phyloP scores from a whole-genome alignment of 441 rosid genomes.

The Dalechampia spathulata region DNA sequence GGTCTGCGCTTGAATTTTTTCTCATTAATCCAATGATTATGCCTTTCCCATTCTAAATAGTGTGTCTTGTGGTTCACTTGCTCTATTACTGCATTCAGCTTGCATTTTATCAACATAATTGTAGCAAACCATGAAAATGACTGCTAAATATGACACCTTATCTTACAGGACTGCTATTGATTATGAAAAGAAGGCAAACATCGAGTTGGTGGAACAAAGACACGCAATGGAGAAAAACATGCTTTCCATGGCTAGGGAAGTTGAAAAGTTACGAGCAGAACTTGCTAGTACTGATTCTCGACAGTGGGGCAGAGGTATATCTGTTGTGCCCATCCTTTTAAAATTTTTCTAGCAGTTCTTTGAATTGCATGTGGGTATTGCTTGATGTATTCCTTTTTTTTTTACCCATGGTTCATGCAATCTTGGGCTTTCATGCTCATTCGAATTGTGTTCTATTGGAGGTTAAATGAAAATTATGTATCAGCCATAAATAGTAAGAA shows the following conservation, averaged over 20 bases:
- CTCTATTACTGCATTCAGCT: not conserved
- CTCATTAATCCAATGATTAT: no score
- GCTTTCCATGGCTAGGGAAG: constrained; percentile 98
- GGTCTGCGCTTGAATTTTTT: constrained; percentile 37
- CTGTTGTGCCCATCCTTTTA: not conserved
- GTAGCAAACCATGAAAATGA: not conserved
- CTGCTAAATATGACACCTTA: constrained; percentile 3
- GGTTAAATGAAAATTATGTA: not conserved
- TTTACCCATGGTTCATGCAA: not conserved
- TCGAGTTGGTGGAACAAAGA: constrained; percentile 88
- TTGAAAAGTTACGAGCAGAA: constrained; percentile 90
- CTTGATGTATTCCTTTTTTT: not conserved
- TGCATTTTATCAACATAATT: not conserved
- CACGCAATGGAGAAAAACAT: constrained; percentile 89
- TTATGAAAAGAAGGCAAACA: constrained; percentile 88
- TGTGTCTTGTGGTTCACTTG: not conserved
- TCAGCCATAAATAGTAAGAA: not conserved
- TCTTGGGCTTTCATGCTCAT: no score
- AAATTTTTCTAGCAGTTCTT: constrained; percentile 5
- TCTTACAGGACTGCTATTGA: constrained; percentile 68
- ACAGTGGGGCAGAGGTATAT: constrained; percentile 67
- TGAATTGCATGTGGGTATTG: no score
- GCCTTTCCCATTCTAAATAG: not conserved
- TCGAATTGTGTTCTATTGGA: not conserved
- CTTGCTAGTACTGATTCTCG: constrained; percentile 57